These are phyloP conservation scores for Tribonema minus DNA, from an alignment of 108 stramenopile genomes.

Conservation along the genomic window DNA sequence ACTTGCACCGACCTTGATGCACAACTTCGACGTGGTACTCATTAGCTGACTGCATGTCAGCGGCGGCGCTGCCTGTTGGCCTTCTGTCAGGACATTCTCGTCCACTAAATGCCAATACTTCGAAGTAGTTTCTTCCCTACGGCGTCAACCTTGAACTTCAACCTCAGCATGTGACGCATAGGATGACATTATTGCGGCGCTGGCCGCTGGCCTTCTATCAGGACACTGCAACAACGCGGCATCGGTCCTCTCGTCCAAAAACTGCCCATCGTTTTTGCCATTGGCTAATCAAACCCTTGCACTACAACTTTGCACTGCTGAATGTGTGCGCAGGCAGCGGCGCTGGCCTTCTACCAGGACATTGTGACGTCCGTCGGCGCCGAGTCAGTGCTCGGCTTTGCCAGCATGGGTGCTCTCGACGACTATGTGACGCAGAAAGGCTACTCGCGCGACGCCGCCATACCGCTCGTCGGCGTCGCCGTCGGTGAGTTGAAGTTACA, in stretches of 20 bases:
- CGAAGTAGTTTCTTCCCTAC: too few species aligned
- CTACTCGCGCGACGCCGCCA: not conserved
- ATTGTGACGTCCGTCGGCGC: not conserved
- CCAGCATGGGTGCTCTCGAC: not conserved
- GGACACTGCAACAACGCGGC: too few species aligned
- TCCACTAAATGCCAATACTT: too few species aligned
- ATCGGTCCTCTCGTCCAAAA: too few species aligned
- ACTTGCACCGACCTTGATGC: too few species aligned
- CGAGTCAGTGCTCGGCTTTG: not conserved
- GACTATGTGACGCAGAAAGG: not conserved
- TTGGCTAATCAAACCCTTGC: not conserved
- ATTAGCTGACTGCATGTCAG: too few species aligned
- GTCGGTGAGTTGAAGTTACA: not conserved
- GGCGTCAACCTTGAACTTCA: too few species aligned
- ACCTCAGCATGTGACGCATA: too few species aligned
- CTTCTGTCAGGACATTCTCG: too few species aligned
- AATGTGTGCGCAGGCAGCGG: not conserved
- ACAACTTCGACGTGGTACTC: too few species aligned
- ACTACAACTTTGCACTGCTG: not conserved
- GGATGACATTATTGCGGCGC: not conserved
- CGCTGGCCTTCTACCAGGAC: not conserved
- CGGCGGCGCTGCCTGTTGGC: too few species aligned
- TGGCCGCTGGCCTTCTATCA: not conserved
- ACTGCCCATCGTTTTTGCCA: not conserved
- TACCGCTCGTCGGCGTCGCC: not conserved